Evolutionary conservation across 1,139 yeast genomes (phyloP), one percentile per base, ranked within the genome.

Genomic region (Blastobotrys buckinghamii): DNA sequence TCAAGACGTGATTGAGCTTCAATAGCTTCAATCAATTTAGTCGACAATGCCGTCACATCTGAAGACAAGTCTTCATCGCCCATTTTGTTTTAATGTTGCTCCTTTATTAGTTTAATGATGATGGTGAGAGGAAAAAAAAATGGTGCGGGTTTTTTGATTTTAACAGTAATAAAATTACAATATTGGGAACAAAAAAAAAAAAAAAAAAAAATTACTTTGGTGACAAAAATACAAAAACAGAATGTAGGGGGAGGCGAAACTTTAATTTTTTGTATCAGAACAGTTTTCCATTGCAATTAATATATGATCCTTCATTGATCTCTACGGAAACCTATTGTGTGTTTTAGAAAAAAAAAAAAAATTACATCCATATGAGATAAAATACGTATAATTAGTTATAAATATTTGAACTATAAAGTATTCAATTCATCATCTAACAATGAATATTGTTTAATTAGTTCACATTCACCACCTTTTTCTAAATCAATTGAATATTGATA

Each of bases 391-490:
- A 22, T 7, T 22, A 22, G 7, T 22, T 5, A 22, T 22, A 22
- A n/a, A 22, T 22, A 4, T 22, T 5, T 22, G 7, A 22, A 22
- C 24, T 22, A 42, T 7, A 27, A 32, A 34, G 30, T 49, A 52
- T n/a, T 48, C 57, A 43, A 19, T 19, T 43, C 47, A 39, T 56
- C 55, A 39, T 60, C 62, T 15, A 58, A 45, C 37, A 66, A 50
- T 13, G 84, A 76, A 62, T 79, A 82, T 62, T 86, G 95, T 54
- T 82, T 80, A 45, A 87, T 70, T 49, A 88, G 69, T 38, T 84
- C 81, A 67, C 98, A 90, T 62, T 92, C 97, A 5, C 97, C 97
- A 1, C 97, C 97, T 50, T 92, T 70, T 54, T 83, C 95, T 0
- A 94, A 83, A 61, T 90, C 95, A 51, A 92, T 72, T 0, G 89